These are phyloP conservation scores for Periconia digitata DNA, from an alignment of 2,329 filamentous ascomycete genomes.

Conservation along the genomic window DNA sequence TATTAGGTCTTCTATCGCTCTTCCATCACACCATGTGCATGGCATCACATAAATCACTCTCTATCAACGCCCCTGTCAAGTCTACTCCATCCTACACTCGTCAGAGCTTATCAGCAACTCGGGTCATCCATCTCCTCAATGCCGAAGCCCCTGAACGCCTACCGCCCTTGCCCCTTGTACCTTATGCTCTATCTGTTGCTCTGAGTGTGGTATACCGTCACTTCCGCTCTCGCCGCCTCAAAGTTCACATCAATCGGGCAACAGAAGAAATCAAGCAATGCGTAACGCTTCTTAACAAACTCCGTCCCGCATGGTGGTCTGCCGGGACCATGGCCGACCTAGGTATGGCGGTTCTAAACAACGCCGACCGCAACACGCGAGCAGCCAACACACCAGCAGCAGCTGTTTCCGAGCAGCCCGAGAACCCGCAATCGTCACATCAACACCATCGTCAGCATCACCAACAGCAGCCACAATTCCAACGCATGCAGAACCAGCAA, in stretches of 20 bases:
- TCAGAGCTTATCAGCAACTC: constrained; percentile 57
- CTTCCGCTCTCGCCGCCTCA: constrained; percentile 55
- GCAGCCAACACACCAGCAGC: constrained; percentile 37
- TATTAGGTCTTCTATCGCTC: constrained; percentile 53
- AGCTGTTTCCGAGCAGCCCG: constrained; percentile 18
- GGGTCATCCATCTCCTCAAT: constrained; percentile 56
- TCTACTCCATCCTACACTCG: constrained; percentile 56
- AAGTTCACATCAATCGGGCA: constrained; percentile 50
- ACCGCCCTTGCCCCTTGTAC: constrained; percentile 57
- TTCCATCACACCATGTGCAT: constrained; percentile 61
- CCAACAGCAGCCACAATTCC: constrained; percentile 22
- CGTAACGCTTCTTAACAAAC: constrained; percentile 46
- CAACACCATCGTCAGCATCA: constrained; percentile 1
- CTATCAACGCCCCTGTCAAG: constrained; percentile 47
- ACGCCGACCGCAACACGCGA: constrained; percentile 41
- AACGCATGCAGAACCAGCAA: constrained; percentile 15
- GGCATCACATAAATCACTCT: constrained; percentile 55
- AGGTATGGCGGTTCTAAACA: constrained; percentile 41
- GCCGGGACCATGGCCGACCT: constrained; percentile 51
- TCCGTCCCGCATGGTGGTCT: constrained; percentile 49
- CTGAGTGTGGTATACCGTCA: constrained; percentile 60
- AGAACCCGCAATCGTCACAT: background rate
- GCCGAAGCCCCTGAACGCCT: constrained; percentile 49
- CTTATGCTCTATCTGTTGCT: constrained; percentile 58
- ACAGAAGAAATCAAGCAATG: constrained; percentile 49